Conservation (phyloP, 495 filamentous ascomycete species). For the Xylaria acuta region DNA sequence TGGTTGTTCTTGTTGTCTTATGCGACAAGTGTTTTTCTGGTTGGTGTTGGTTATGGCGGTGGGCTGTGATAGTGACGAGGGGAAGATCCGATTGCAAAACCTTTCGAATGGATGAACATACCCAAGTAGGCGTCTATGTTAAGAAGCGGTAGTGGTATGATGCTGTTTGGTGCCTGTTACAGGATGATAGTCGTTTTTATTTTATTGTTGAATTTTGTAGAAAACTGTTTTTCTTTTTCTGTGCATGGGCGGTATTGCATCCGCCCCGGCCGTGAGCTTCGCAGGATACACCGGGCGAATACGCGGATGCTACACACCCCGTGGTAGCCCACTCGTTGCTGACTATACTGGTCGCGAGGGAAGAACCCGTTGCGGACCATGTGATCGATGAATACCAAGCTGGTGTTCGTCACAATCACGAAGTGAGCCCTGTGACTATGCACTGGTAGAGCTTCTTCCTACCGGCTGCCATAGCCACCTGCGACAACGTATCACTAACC, state of each 20-base stretch:
- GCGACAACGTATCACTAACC: background rate
- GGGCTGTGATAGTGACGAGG: background rate
- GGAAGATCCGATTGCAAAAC: background rate
- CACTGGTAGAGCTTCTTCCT: slow-evolving; percentile 28
- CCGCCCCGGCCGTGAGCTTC: background rate
- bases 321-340: background rate
- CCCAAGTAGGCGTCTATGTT: background rate
- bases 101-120: too few relatives aligned
- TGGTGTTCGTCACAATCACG: slow-evolving; percentile 8
- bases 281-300: background rate
- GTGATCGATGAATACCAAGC: background rate
- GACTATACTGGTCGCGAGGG: background rate
- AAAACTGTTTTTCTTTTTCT: background rate
- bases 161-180: background rate
- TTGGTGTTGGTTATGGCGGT: background rate
- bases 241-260: background rate
- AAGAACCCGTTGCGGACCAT: background rate
- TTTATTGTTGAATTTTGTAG: background rate
- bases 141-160: background rate
- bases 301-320: background rate
- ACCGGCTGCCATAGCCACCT: background rate
- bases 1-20: background rate
- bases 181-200: background rate
- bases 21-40: background rate
- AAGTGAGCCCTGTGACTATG: slow-evolving; percentile 30